These are phyloP conservation scores for Microcyclospora tardicrescens DNA, from an alignment of 2,329 filamentous ascomycete species.

Conservation along the genomic window DNA sequence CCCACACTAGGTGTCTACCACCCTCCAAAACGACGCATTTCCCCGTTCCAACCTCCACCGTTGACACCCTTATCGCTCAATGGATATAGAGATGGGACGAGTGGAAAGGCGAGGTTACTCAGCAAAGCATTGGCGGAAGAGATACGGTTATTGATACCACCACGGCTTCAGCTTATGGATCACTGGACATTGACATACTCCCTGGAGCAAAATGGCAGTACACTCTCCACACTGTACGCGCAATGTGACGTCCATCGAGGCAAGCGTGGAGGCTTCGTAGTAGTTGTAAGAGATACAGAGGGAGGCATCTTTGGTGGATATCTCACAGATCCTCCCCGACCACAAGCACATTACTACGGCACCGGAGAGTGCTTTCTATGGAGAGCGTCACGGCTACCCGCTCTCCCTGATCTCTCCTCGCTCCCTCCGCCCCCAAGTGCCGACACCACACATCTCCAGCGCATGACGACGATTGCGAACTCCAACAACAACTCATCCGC, in stretches of 20 bases:
- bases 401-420: slow-evolving; percentile 38
- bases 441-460: slow-evolving; percentile 48
- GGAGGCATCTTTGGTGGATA: slow-evolving; percentile 85
- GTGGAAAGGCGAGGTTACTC: slow-evolving; percentile 51
- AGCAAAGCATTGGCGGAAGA: slow-evolving; percentile 71
- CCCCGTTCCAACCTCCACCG: slow-evolving; percentile 77
- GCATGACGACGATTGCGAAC: slow-evolving; percentile 46
- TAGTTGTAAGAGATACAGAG: slow-evolving; percentile 68
- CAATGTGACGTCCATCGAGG: slow-evolving; percentile 56
- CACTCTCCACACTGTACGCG: slow-evolving; percentile 73
- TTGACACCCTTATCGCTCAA: slow-evolving; percentile 65
- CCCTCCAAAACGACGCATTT: slow-evolving; percentile 47
- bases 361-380: slow-evolving; percentile 94
- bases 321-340: slow-evolving; percentile 75
- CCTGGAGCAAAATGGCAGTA: slow-evolving; percentile 82
- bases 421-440: slow-evolving; percentile 58
- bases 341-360: slow-evolving; percentile 75
- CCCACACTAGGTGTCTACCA: slow-evolving; percentile 42
- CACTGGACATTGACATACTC: slow-evolving; percentile 81
- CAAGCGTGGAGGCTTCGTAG: slow-evolving; percentile 69
- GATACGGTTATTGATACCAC: slow-evolving; percentile 76
- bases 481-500: slow-evolving; percentile 14
- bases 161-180: slow-evolving; percentile 74
- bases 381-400: slow-evolving; percentile 56
- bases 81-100: slow-evolving; percentile 51